Evolutionary conservation across 2,329 filamentous ascomycete species (phyloP), one percentile per base, ranked within the genome.

Genomic region (Coleophoma cylindrospora): DNA sequence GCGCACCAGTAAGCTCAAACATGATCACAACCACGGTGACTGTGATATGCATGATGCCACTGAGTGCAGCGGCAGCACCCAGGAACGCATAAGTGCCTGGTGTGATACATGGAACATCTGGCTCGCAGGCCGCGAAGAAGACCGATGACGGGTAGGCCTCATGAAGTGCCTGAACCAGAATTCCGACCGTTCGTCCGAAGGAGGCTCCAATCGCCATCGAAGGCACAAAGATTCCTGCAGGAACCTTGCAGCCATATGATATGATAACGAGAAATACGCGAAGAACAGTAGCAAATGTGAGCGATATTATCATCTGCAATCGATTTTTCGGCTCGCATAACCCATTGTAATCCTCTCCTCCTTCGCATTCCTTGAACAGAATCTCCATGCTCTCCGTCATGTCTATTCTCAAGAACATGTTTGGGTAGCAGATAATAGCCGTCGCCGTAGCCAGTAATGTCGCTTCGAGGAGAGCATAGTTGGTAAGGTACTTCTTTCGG

Each of bases 321-420:
- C 91, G 83, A 59, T 88, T 86, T 47, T 87, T 74, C 4, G 77
- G 66, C 66, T 96, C 88, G 76, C 94, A 99, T 14, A 99, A 80
- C 6, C 88, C 88, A 55, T 95, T 83, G 59, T 96, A 96, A 64
- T 92, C 89, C 65, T 95, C 87, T 17, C 78, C 85, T 5, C 87
- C 90, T 64, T 95, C 89, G 60, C 94, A 99, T 65, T 99, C 94
- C 13, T 88, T 79, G 67, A 99, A 99, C 11, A 99, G 73, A 55
- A 96, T 95, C 66, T 97, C 91, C 94, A 99, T 97, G 73, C 91
- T 96, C 72, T 97, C 92, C 0, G 94, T 96, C 94, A 99, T 97
- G 69, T 99, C 95, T 61, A 97, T 96, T 49, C 89, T 80, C 50
- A 99, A 67, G 57, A 99, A 97, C 67, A 88, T 91, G 61, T 99